phyloP scores from a whole-genome alignment of 208 protist genomes.

The Leishmania martiniquensis region DNA sequence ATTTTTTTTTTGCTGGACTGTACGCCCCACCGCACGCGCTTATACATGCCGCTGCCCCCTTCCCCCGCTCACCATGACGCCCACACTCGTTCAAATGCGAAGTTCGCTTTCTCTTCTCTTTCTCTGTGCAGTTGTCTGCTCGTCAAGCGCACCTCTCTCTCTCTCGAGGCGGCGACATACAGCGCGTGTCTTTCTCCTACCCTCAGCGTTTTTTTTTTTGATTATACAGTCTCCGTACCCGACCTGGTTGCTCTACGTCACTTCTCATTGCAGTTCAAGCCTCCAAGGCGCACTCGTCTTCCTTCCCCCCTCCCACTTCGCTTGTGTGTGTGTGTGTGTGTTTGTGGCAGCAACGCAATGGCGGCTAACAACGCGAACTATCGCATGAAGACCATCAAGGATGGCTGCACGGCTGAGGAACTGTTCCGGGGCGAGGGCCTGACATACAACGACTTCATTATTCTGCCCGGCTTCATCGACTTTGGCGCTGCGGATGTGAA shows the following conservation, averaged over 20 bases:
- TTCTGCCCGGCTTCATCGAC: constrained; percentile 95
- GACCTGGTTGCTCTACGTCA: background rate
- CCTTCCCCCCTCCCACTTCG: background rate
- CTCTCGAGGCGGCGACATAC: constrained; percentile 2
- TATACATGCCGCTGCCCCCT: background rate
- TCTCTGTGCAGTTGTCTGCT: constrained; percentile 4
- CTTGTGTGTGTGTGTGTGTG: background rate
- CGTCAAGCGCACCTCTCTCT: background rate
- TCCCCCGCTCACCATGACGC: background rate
- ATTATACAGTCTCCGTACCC: background rate
- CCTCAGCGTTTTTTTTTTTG: constrained; percentile 24
- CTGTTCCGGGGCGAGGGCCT: constrained; percentile 86
- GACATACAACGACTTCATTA: constrained; percentile 95
- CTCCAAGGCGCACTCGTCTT: background rate
- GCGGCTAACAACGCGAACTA: constrained; percentile 49
- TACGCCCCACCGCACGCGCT: background rate
- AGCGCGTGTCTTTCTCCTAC: constrained; percentile 2
- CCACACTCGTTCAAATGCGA: constrained; percentile 4
- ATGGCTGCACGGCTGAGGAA: constrained; percentile 87
- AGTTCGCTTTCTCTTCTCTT: constrained; percentile 16
- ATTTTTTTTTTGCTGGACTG: background rate
- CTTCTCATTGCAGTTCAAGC: background rate
- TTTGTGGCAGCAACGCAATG: constrained; percentile 11
- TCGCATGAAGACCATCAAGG: constrained; percentile 77
- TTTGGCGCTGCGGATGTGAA: constrained; percentile 91